Evolutionary conservation across 345 rosid genomes (phyloP), one percentile per base, ranked within the genome.

Genomic region (Sisymbrium irio): DNA sequence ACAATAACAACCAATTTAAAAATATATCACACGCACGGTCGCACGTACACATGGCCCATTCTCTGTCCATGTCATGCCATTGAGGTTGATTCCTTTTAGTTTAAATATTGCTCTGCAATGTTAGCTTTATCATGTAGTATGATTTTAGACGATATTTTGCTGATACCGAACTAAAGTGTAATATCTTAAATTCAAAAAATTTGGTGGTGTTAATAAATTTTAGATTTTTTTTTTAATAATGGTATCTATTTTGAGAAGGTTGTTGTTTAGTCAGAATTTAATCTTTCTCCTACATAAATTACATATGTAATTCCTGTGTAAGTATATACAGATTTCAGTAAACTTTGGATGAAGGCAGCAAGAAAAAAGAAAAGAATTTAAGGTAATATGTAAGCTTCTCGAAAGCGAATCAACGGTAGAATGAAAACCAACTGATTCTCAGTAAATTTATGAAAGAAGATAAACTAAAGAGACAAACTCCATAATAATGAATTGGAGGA

Each of bases 21-120:
- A 55, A 8, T 49, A 27, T 51, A 37, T 70, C 28, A 64, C 71
- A 77, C 79, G 79, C 65, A 69, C 59, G 79, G 75, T 62, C 70
- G 51, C 75, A 62, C 58, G 79, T 62, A 76, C 33, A 62, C 74
- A 75, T 68, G 73, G 7, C 47, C 68, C 33, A 32, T 42, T 75
- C 46, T 13, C 73, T 14, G 65, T 27, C 36, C 55, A 49, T 40
- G 67, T 47, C 67, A 57, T 40, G 25, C 40, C 51, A 12, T 5
- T 20, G 46, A 39, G 67, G 22, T 47, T 62, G 33, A 19, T 40
- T 42, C 42, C 46, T 32, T 63, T 72, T 53, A 28, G 39, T 37
- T 51, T 71, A n/a, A 44, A 73, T 44, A 45, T 73, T 73, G 59
- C 22, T 44, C 7, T 25, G 65, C 39, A 65, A 20, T 65, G n/a